Percentiles rank a stretch among this genome's conserved stretches.
These are phyloP conservation scores for Mycena kentingensis DNA, from an alignment of 768 basidiomycete species.

Conservation along the genomic window DNA sequence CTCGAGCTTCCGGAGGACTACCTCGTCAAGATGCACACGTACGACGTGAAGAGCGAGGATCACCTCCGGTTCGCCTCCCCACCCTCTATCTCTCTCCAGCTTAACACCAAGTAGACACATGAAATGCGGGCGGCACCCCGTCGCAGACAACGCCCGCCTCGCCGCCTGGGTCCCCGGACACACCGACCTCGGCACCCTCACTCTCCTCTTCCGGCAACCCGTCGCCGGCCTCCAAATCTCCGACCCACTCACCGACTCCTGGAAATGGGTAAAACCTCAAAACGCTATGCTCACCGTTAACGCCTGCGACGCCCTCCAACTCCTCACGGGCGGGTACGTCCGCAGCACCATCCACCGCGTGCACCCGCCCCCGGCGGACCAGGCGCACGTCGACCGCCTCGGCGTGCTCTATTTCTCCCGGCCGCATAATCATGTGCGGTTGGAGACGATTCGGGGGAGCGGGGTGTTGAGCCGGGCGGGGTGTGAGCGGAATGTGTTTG, in stretches of 20 bases:
- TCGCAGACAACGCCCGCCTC: constrained; percentile 41
- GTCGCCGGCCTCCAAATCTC: constrained; percentile 56
- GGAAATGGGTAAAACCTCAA: constrained; percentile 58
- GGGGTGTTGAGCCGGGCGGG: constrained; percentile 48
- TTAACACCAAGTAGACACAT: constrained; percentile 54
- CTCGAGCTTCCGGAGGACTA: constrained; percentile 55
- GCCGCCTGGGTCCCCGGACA: constrained; percentile 44
- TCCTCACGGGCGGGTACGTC: constrained; percentile 52
- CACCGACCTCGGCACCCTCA: constrained; percentile 53
- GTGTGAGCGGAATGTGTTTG: constrained; percentile 48
- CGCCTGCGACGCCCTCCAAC: constrained; percentile 48
- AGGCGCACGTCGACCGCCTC: constrained; percentile 52
- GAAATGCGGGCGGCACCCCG: constrained; percentile 50
- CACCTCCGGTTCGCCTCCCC: neutral
- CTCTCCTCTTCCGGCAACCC: constrained; percentile 56
- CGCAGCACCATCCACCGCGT: constrained; percentile 49
- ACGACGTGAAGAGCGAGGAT: constrained; percentile 47
- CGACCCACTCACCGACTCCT: constrained; percentile 46
- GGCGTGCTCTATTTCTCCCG: constrained; percentile 54
- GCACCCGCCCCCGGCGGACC: constrained; percentile 51
- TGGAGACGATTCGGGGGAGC: constrained; percentile 44
- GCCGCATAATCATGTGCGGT: constrained; percentile 46
- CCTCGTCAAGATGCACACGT: constrained; percentile 48
- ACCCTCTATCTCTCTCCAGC: neutral
- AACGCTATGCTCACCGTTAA: constrained; percentile 52